These are phyloP conservation scores for Psilocybe azurescens DNA, from an alignment of 768 basidiomycete genomes.

Conservation along the genomic window DNA sequence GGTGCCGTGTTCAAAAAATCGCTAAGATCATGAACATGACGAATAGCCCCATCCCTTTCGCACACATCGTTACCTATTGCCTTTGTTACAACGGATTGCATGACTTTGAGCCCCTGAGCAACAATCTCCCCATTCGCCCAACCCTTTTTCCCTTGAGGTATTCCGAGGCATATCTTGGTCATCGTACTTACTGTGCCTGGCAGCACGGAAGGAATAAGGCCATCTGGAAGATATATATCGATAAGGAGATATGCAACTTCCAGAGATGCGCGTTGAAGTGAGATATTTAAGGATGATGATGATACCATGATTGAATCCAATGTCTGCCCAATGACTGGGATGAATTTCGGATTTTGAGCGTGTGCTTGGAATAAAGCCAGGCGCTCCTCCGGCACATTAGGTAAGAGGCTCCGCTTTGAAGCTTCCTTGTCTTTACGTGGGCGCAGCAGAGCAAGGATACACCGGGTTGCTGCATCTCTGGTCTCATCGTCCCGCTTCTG, in stretches of 20 bases:
- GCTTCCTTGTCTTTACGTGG: slow-evolving; percentile 49
- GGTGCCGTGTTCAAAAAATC: slow-evolving; percentile 52
- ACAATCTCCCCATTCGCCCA: slow-evolving; percentile 80
- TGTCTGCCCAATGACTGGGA: slow-evolving; percentile 85
- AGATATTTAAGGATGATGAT: slow-evolving; percentile 57
- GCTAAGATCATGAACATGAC: slow-evolving; percentile 61
- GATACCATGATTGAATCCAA: slow-evolving; percentile 72
- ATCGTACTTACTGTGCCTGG: slow-evolving; percentile 85
- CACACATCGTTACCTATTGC: slow-evolving; percentile 76
- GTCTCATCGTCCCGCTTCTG: slow-evolving; percentile 83
- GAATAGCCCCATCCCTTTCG: slow-evolving; percentile 61
- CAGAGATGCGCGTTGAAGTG: slow-evolving; percentile 71
- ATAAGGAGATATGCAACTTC: slow-evolving; percentile 61
- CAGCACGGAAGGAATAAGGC: slow-evolving; percentile 67
- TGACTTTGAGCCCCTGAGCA: slow-evolving; percentile 57
- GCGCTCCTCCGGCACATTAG: slow-evolving; percentile 31
- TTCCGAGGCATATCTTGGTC: slow-evolving; percentile 71
- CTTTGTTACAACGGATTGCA: slow-evolving; percentile 57
- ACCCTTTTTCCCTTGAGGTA: slow-evolving; percentile 50
- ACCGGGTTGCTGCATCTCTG: slow-evolving; percentile 72
- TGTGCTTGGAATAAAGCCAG: slow-evolving; percentile 45
- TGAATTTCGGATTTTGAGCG: slow-evolving; percentile 53
- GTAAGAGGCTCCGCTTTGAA: slow-evolving; percentile 25
- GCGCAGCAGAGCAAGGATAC: slow-evolving; percentile 68
- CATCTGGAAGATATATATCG: slow-evolving; percentile 58